Base-by-base conservation (phyloP, 495 filamentous ascomycete genomes). In the Penicilliopsis zonata region DNA sequence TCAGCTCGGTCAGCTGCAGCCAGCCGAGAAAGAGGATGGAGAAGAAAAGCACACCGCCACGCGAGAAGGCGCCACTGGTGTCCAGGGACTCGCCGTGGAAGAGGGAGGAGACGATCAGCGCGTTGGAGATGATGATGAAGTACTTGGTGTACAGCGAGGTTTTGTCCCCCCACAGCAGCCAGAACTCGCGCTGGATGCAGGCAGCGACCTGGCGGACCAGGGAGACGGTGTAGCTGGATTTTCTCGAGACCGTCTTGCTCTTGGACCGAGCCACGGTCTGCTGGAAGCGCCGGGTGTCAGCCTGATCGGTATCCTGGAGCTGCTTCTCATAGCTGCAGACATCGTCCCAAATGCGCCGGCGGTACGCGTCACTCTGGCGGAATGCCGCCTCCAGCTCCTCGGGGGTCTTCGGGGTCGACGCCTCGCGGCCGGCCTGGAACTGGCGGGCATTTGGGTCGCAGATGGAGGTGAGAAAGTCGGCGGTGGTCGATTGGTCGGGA, bases 81-180 rank as follows among this genome's bases (percentile, higher is more conserved):
- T 77, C 63, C 19, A 68, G 41, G 0, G 77, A 57, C 53, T 80
- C 61, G 6, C 70, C 70, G 42, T 78, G 81, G 56, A 86, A 86
- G 21, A 86, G 54, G 23, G 76, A 80, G 1, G 78, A 74, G 31
- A 83, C 75, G 38, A 90, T 77, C 5, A 88, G 61, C n/a, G 53
- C 79, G 39, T 84, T 79, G 17, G 76, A 65, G 26, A 86, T 53
- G 40, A 82, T 78, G 44, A 85, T 83, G 52, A 85, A 80, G 42
- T 80, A 70, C 37, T 83, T 85, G 23, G 80, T 86, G 49, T 78
- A 76, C 2, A 86, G 61, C 2, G 80, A 79, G 3, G 72, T 72
- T 37, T 65, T 74, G 44, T 88, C 82, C 28, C 82, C 80, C 51
- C 72, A 67, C 7, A 80, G 61, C 13, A 88, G 63, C 76, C 79